Percentiles rank a stretch among this genome's conserved stretches.
phyloP scores from a whole-genome alignment of 129 eudicot genomes.

The Flaveria brownii region DNA sequence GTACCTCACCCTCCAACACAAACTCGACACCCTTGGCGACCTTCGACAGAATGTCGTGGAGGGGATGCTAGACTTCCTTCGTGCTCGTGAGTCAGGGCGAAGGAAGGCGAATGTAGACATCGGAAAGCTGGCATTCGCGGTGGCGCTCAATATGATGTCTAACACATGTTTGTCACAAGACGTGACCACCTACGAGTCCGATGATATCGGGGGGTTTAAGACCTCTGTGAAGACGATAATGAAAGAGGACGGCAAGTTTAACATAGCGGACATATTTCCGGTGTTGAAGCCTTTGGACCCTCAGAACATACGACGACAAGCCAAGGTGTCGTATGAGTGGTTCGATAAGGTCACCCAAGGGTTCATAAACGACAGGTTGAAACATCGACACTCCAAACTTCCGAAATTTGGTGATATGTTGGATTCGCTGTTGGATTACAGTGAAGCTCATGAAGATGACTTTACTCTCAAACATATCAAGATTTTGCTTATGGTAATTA shows the following conservation, averaged over 20 bases:
- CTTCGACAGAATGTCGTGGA: background rate
- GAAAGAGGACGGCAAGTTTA: background rate
- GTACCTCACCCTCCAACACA: background rate
- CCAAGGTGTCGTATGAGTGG: background rate
- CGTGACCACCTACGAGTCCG: background rate
- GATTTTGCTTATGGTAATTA: background rate
- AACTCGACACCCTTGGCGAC: background rate
- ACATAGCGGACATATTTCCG: background rate
- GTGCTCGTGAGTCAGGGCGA: background rate
- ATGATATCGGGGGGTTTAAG: background rate
- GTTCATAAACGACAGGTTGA: background rate
- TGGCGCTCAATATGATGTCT: background rate
- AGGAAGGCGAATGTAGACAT: background rate
- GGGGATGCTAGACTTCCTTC: background rate
- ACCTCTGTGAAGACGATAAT: background rate
- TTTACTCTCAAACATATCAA: constrained; percentile 1
- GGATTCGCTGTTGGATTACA: constrained; percentile 5
- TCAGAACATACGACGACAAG: constrained; percentile 1
- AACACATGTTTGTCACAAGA: constrained; percentile 3
- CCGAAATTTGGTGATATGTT: constrained; percentile 12
- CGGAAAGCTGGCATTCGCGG: background rate
- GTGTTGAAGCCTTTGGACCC: constrained; percentile 15
- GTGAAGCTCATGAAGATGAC: background rate
- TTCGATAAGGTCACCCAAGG: background rate
- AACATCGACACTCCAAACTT: background rate